Base-by-base conservation (phyloP, 2,329 filamentous ascomycete species). In the Mycogone perniciosa region DNA sequence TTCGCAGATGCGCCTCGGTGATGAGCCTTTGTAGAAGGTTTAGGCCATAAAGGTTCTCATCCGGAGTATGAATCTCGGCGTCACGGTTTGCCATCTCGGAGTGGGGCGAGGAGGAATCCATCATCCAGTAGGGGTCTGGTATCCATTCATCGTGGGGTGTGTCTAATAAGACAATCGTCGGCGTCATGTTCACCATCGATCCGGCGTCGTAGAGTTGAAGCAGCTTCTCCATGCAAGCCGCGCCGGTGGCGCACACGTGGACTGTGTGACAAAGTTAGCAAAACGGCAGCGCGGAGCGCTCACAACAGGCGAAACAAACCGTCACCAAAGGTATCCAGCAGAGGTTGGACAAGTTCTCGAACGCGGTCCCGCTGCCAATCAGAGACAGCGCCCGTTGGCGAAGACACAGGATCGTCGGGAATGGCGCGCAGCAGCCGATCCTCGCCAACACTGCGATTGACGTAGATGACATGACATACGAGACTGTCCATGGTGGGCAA, bases 391-490 rank as follows among this genome's bases (percentile, higher is more conserved):
- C 60, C 55, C 37, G 58, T 56, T n/a, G 54, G 48, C 27, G 48
- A 50, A 46, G 54, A 53, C 9, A 52, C 31, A 29, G 45, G 11
- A n/a, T 46, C 50, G 50, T 54, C 56, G 30, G 57, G 44, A 56
- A 56, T 51, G 46, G 67, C 58, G 40, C 58, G 63, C 38, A 79
- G 64, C 46, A 72, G 62, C 51, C 74, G 69, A 59, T 79, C 72
- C 54, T 73, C 65, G 58, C 67, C 68, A 55, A 79, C 73, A 54
- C 71, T 69, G 60, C 76, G 76, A 67, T 81, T 77, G 59, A 82
- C 77, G 58, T 82, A 83, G 55, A 83, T 77, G 57, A 82, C 73
- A 64, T 81, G 77, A 64, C 77, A 81, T 53, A 71, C 69, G 61
- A 75, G 72, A 63, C 71, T 72, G 65, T 82, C 79, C 79, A 82